phyloP scores from a whole-genome alignment of 164 flowering plant genomes.

The Nelumbo lutea region DNA sequence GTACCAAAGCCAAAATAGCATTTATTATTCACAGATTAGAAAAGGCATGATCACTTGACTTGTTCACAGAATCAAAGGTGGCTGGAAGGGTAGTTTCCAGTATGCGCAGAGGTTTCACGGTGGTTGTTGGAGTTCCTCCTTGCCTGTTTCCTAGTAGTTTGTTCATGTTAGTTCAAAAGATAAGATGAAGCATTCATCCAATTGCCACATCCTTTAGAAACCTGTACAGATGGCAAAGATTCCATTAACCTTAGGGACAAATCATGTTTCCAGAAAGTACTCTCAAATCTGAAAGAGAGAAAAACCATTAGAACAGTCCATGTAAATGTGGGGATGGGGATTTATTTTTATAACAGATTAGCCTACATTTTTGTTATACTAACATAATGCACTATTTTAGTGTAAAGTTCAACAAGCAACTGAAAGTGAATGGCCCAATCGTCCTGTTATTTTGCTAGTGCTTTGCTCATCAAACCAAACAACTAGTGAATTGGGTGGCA shows the following conservation, averaged over 20 bases:
- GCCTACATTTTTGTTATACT: too few relatives aligned
- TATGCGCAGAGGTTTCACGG: background rate
- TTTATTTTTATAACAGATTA: too few relatives aligned
- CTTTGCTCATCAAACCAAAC: too few relatives aligned
- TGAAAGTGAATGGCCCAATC: too few relatives aligned
- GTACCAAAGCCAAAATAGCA: background rate
- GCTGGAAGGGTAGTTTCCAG: background rate
- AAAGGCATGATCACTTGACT: background rate
- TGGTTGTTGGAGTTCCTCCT: background rate
- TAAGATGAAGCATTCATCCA: background rate
- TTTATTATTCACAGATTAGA: background rate
- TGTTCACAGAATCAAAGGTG: background rate
- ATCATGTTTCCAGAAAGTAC: background rate
- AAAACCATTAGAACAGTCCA: background rate
- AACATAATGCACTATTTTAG: too few relatives aligned
- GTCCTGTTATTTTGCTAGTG: too few relatives aligned
- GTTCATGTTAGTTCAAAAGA: background rate
- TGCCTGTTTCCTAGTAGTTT: background rate
- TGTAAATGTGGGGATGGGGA: background rate
- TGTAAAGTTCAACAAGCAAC: too few relatives aligned
- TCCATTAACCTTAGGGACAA: background rate
- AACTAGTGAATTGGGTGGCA: too few relatives aligned
- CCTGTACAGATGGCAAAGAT: background rate
- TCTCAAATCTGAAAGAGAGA: background rate
- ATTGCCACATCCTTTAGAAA: background rate